Conservation (phyloP, 2,329 filamentous ascomycete species). For the Monilinia polystroma region DNA sequence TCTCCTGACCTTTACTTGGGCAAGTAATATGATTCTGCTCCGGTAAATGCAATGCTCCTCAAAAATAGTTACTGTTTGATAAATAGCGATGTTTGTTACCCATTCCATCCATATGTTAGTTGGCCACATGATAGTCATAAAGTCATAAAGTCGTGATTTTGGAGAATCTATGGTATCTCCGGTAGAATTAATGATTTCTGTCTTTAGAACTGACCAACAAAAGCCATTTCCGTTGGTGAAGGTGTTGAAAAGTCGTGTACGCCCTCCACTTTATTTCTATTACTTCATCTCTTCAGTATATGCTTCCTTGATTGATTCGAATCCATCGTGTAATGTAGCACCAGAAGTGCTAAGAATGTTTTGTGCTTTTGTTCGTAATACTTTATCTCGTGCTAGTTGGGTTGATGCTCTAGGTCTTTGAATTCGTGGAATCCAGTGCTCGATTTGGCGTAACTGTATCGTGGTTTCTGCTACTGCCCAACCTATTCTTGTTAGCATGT, state of each 20-base stretch:
- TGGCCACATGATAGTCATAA: constrained; percentile 8
- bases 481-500: constrained; percentile 16
- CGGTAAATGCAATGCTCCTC: constrained; percentile 11
- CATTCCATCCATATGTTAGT: neutral
- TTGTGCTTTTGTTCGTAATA: neutral
- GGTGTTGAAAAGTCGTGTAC: neutral
- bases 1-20: neutral
- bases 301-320: neutral
- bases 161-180: neutral
- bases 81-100: constrained; percentile 19
- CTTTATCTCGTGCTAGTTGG: constrained; percentile 21
- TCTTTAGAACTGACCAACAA: neutral
- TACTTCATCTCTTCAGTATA: neutral
- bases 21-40: neutral
- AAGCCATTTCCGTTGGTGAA: neutral
- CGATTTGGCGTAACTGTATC: constrained; percentile 11
- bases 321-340: neutral
- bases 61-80: constrained; percentile 17
- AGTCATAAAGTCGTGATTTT: constrained; percentile 1
- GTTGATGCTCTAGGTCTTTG: constrained; percentile 17
- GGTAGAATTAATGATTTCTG: constrained; percentile 11
- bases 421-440: constrained; percentile 19
- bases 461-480: constrained; percentile 20
- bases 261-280: neutral
- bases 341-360: neutral